These are phyloP conservation scores for Aspergillus sp. DNA, from an alignment of 2,329 filamentous ascomycete genomes.

Conservation along the genomic window DNA sequence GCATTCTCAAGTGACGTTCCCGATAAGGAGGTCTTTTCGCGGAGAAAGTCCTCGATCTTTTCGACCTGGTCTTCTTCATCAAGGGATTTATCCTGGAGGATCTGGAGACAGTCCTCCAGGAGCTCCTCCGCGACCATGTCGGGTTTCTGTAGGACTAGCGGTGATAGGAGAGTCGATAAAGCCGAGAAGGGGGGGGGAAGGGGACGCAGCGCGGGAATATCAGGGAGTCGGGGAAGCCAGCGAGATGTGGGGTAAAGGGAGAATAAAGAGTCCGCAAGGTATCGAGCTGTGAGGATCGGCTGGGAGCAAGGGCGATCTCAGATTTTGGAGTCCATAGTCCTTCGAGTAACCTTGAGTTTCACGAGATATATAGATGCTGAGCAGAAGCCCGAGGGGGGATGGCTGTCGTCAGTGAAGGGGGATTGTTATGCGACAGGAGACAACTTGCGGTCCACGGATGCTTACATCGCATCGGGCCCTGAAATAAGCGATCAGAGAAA, in stretches of 20 bases:
- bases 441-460: conserved; percentile 18
- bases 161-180: background rate
- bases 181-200: conserved; percentile 5
- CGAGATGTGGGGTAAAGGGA: conserved; percentile 18
- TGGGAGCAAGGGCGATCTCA: conserved; percentile 7
- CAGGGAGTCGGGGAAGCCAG: conserved; percentile 12
- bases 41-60: conserved; percentile 80
- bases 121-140: conserved; percentile 89
- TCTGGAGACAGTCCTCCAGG: conserved; percentile 85
- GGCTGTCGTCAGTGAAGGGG: conserved; percentile 8
- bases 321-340: conserved; percentile 16
- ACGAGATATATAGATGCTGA: background rate
- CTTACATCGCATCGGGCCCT: conserved; percentile 33
- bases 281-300: conserved; percentile 4
- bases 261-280: conserved; percentile 10
- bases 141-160: conserved; percentile 13
- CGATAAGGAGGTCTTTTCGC: conserved; percentile 71
- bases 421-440: conserved; percentile 19
- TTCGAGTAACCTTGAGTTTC: background rate
- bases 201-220: conserved; percentile 5
- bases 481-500: conserved; percentile 22
- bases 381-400: background rate
- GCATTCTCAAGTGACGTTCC: conserved; percentile 83
- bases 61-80: conserved; percentile 97
- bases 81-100: conserved; percentile 76